Percentiles rank a stretch among this genome's conserved stretches.
Conservation (phyloP, 139 green algal genomes). For the Chlorokybus atmophyticus region DNA sequence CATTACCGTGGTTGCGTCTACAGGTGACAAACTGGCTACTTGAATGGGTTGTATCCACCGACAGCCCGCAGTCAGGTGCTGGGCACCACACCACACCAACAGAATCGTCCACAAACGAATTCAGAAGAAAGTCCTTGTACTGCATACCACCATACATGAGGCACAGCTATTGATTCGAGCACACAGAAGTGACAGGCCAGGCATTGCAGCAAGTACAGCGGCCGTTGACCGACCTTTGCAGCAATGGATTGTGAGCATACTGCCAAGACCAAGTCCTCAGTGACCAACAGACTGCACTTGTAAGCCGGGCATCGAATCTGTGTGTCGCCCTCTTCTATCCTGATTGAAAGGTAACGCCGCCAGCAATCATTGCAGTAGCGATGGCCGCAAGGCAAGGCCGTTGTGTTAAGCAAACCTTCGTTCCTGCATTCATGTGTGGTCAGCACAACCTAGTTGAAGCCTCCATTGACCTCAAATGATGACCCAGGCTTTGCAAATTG, state of each 20-base stretch:
- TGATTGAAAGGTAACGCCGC: constrained; percentile 12
- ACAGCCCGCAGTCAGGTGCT: constrained; percentile 8
- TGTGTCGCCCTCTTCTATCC: constrained; percentile 12
- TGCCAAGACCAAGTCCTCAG: constrained; percentile 3
- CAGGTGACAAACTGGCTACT: constrained; percentile 8
- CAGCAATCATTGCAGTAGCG: constrained; percentile 18
- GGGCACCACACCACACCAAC: constrained; percentile 12
- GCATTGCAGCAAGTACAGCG: neutral
- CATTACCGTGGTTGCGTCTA: neutral
- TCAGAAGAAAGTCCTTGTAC: constrained; percentile 7
- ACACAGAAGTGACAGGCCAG: neutral
- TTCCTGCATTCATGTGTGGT: too few relatives aligned
- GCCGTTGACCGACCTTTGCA: neutral
- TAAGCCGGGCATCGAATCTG: constrained; percentile 1
- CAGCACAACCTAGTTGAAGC: too few relatives aligned
- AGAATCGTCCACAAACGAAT: constrained; percentile 12
- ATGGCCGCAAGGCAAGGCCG: constrained; percentile 7
- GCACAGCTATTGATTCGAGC: neutral
- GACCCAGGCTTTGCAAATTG: too few relatives aligned
- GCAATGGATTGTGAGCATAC: neutral
- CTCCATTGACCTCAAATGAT: too few relatives aligned
- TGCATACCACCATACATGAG: neutral
- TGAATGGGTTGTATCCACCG: neutral
- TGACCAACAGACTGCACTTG: constrained; percentile 3
- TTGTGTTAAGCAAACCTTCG: constrained; percentile 1